phyloP scores from a whole-genome alignment of 2,329 filamentous ascomycete species.

The Penicillium concentricum region DNA sequence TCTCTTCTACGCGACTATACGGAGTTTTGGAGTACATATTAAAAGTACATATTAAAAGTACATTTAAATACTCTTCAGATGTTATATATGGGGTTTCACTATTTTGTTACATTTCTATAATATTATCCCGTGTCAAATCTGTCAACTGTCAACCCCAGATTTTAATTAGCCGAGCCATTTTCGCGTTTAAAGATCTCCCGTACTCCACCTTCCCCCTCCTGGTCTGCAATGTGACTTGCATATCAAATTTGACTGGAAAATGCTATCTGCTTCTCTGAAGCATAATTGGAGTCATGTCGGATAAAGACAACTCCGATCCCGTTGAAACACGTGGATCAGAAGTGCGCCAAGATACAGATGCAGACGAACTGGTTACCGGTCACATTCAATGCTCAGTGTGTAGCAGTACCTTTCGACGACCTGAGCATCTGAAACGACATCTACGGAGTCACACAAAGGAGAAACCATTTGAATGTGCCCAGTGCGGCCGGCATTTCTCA shows the following conservation, averaged over 20 bases:
- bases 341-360: conserved; percentile 2
- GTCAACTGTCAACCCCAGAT: neutral
- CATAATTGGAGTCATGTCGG: conserved; percentile 51
- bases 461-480: conserved; percentile 40
- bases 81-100: neutral
- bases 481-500: conserved; percentile 44
- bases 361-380: conserved; percentile 12
- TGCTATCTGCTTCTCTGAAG: conserved; percentile 49
- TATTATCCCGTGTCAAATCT: no score
- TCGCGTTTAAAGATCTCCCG: conserved; percentile 6
- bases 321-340: neutral
- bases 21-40: neutral
- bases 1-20: neutral
- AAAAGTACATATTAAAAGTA: neutral
- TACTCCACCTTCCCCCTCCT: conserved; percentile 15
- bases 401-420: conserved; percentile 39
- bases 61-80: neutral
- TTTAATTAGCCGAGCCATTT: conserved; percentile 13
- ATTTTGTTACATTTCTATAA: neutral
- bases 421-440: conserved; percentile 45
- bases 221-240: neutral
- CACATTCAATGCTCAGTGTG: conserved; percentile 37
- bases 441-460: conserved; percentile 43
- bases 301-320: conserved; percentile 21
- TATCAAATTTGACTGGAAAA: neutral